Percentiles rank a stretch among this genome's conserved stretches.
Evolutionary conservation across 139 green algal genomes (phyloP).

Genomic region (Zygnema cylindricum): DNA sequence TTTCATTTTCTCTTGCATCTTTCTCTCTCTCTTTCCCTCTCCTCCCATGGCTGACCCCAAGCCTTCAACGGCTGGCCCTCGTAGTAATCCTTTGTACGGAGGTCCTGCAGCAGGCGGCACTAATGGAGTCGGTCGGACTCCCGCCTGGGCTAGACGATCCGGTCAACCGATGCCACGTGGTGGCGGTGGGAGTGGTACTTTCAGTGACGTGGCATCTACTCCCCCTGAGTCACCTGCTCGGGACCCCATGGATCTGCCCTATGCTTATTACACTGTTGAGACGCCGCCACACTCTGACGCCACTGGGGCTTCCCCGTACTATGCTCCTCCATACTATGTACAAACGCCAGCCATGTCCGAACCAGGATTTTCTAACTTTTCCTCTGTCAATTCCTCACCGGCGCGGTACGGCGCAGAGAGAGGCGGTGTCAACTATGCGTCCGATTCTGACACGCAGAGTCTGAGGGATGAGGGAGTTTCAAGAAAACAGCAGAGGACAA

Average conservation of each 20-base stretch:
- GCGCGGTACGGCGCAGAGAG: background rate
- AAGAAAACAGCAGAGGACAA: background rate
- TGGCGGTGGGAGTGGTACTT: background rate
- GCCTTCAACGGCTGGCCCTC: too few relatives aligned
- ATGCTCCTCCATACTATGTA: background rate
- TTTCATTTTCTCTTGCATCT: too few relatives aligned
- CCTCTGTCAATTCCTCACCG: background rate
- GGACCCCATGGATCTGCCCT: background rate
- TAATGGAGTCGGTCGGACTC: background rate
- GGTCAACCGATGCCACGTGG: too few relatives aligned
- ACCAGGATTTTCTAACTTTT: background rate
- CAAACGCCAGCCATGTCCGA: background rate
- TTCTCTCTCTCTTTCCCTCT: too few relatives aligned
- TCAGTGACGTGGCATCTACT: background rate
- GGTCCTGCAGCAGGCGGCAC: background rate
- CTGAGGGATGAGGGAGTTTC: background rate
- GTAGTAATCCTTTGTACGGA: background rate
- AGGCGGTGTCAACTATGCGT: background rate
- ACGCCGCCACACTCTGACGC: background rate
- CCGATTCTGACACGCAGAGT: background rate
- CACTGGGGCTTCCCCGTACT: background rate
- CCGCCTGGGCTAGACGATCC: background rate
- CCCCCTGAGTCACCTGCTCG: background rate
- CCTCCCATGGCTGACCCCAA: too few relatives aligned
- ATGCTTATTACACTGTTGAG: background rate